Evolutionary conservation across 768 basidiomycete genomes (phyloP), one percentile per base, ranked within the genome.

Genomic region (Kwoniella dejecticola): DNA sequence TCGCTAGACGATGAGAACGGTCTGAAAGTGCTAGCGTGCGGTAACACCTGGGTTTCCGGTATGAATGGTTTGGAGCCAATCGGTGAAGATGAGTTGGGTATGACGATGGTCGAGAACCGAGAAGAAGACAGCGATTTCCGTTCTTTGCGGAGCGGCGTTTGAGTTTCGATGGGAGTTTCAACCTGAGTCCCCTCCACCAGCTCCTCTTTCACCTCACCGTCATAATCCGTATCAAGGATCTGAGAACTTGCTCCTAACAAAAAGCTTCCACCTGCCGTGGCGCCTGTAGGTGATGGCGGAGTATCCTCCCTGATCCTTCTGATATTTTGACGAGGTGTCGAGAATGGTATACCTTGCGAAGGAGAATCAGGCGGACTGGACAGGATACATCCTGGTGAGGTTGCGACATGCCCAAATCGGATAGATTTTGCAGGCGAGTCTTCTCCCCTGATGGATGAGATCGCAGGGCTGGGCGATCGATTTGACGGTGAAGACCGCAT

Each of bases 391-490:
- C 38, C 40, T n/a, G 59, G 62, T 29, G 65, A 63, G 8, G 62
- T 57, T 11, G 64, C 11, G 13, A 48, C 11, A 21, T 62, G 57
- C 13, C 27, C 46, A 1, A 42, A 52, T 17, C 59, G 33, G 42
- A 52, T n/a, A 12, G 63, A 54, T 46, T 49, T 47, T 17, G 60
- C 23, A n/a, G 64, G 64, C 7, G 53, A 53, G 33, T 63, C 42
- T 5, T 57, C 58, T 52, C 30, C 42, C 11, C n/a, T 48, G 4
- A 46, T 15, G 2, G 71, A 66, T 3, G 71, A 71, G 24, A 64
- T 40, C 6, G 64, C 55, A 15, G 71, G 71, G 31, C 67, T 70
- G 5, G 71, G 74, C 10, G 69, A 69, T 15, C 69, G 63, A 10
- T 24, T n/a, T 4, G 56, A 21, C 21, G 38, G n/a, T 0, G 67